Base-by-base conservation (phyloP, 192 early-diverging fungal genomes). In the Entomortierella parvispora region DNA sequence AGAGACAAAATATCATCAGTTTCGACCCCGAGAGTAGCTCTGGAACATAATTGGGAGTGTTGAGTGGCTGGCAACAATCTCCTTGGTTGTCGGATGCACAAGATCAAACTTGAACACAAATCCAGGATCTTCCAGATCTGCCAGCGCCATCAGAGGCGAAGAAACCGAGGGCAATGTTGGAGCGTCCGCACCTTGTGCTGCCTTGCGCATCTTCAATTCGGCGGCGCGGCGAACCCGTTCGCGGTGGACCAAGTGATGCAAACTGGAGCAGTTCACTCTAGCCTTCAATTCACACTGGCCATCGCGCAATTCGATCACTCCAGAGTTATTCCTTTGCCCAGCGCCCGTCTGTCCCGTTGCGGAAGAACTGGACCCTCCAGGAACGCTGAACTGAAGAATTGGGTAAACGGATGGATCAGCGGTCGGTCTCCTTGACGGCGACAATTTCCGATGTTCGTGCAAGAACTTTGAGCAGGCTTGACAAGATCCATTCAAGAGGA, bases 71-170 rank as follows among this genome's bases (percentile, higher is more conserved):
- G 74, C 74, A 22, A 77, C 74, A 15, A 68, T 55, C 5, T 23
- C 46, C 17, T 63, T 58, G 44, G 15, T 15, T 6, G 31, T 48
- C 0, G 74, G 74, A 45, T 77, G 74, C 10, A 77, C 15, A 33
- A 77, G n/a, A 31, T 77, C 74, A 54, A 77, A 77, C 43, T 63
- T 68, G 66, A 77, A 77, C 22, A 77, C 55, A 58, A 33, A 77
- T 0, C 74, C 74, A 4, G 65, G 65, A 34, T 77, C 74, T 1
- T 46, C 29, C 0, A 77, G 40, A 17, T 68, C 53, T 2, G 65
- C 33, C 31, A 62, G 7, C 1, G 58, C 23, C 43, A 45, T 40
- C n/a, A 12, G 26, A 14, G 65, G 6, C 28, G 45, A 28, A 1
- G 65, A 57, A 22, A n/a, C 14, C 12, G 43, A 40, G 25, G 50